phyloP scores from a whole-genome alignment of 176 grass and related monocot genomes.

The Oryza glumipatula region DNA sequence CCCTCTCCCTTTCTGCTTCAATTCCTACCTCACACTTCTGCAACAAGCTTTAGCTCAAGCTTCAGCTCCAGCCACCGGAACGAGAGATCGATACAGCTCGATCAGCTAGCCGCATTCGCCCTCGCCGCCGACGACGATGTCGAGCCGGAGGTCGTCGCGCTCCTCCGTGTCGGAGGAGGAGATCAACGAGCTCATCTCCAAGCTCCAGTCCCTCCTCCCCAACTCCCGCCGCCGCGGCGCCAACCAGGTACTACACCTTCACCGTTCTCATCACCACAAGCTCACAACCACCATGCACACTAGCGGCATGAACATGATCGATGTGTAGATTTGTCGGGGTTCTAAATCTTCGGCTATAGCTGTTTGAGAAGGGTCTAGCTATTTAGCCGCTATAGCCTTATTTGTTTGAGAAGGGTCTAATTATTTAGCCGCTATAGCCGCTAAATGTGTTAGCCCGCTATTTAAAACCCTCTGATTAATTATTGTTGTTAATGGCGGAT shows the following conservation, averaged over 20 bases:
- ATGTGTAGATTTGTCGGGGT: too few relatives aligned
- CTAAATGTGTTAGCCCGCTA: too few relatives aligned
- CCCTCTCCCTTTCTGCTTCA: not conserved
- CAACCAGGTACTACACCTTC: conserved; percentile 41
- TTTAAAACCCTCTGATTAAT: too few relatives aligned
- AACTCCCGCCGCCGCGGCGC: conserved; percentile 36
- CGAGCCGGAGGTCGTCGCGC: conserved; percentile 56
- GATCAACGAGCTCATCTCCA: conserved; percentile 83
- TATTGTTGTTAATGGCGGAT: not conserved
- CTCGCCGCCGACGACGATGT: conserved; percentile 31
- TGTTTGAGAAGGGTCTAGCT: too few relatives aligned
- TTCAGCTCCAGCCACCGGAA: not conserved
- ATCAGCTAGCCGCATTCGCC: not conserved
- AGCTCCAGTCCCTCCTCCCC: conserved; percentile 72
- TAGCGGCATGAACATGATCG: not conserved
- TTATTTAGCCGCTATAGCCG: too few relatives aligned
- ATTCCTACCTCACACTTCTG: conserved; percentile 26
- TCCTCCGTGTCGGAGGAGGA: conserved; percentile 66
- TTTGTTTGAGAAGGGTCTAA: too few relatives aligned
- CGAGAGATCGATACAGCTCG: not conserved
- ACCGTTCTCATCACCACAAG: too few relatives aligned
- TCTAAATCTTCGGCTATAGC: too few relatives aligned
- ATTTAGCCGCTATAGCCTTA: too few relatives aligned
- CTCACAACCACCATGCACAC: not conserved
- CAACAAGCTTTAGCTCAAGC: not conserved